Conservation (phyloP, 2,329 filamentous ascomycete genomes). For the Penicillium freii region DNA sequence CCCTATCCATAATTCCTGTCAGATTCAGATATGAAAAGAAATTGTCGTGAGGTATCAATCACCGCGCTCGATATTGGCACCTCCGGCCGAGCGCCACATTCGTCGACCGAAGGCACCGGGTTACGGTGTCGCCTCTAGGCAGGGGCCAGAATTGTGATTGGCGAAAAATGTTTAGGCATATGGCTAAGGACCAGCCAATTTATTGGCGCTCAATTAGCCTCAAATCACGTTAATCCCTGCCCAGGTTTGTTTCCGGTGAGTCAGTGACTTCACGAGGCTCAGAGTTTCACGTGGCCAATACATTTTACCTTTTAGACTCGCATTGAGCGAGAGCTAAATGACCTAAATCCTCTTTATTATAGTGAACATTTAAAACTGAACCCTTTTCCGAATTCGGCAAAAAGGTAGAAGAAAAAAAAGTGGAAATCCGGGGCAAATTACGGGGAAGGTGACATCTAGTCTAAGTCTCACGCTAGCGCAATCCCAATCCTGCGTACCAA, state of each 20-base stretch:
- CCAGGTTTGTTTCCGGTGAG: neutral
- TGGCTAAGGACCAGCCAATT: too few species aligned
- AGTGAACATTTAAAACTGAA: neutral
- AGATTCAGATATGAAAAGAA: neutral
- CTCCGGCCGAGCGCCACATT: constrained; percentile 2
- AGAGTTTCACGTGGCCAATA: neutral
- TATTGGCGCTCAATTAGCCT: neutral
- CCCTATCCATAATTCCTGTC: neutral
- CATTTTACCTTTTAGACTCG: neutral
- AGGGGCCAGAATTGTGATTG: neutral
- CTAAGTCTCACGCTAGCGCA: neutral
- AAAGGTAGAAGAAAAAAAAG: neutral
- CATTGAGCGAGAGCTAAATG: neutral
- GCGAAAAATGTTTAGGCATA: neutral
- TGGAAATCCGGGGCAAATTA: neutral
- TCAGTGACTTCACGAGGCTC: neutral
- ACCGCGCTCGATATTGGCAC: neutral
- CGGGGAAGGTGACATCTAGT: neutral
- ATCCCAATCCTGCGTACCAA: neutral
- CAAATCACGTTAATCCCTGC: neutral
- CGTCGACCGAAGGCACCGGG: neutral
- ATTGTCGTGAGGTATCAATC: neutral
- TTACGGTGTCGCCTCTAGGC: neutral
- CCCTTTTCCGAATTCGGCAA: neutral
- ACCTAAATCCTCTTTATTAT: neutral